Evolutionary conservation across 2,329 filamentous ascomycete genomes (phyloP), one percentile per base, ranked within the genome.

Genomic region (Remersonia thermophila): DNA sequence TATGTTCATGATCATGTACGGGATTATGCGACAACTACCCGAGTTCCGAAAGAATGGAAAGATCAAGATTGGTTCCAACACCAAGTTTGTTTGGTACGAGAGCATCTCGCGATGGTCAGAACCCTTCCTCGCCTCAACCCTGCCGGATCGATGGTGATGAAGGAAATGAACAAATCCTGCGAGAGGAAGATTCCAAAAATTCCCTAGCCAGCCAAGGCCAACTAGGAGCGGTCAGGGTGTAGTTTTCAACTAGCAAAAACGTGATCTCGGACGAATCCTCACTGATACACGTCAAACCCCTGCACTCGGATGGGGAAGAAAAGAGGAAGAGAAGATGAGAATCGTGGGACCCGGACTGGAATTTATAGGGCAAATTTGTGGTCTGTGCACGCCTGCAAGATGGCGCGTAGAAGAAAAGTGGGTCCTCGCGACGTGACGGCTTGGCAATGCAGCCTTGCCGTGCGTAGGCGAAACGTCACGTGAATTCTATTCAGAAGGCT

Each of bases 221-320:
- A 71, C 51, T 62, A 71, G 67, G 67, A 86, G 80, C 69, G 69
- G 80, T 83, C 80, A 81, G 73, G 69, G 67, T 50, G 67, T 82
- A 83, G 79, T 82, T 83, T 82, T 82, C 79, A 83, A 83, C 78
- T 83, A 84, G 80, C 80, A 84, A 84, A 82, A 83, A 83, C 71
- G 72, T 73, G 71, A 73, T 75, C 78, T 85, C 81, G 75, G 81
- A 84, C 77, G 72, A 77, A 78, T 83, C 80, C 76, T 85, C 80
- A 85, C 77, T 80, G 78, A 73, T 74, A 78, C 73, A 73, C 77
- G 71, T 83, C 81, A 80, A 73, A 78, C 80, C 77, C 76, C 63
- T 77, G 77, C 77, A 80, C 75, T 68, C 57, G 65, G 69, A 75
- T 75, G 61, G 52, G 55, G 63, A 57, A 47, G 57, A 60, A 67